These are phyloP conservation scores for Panicum miliaceum DNA, from an alignment of 176 grass and related monocot genomes.

Conservation along the genomic window DNA sequence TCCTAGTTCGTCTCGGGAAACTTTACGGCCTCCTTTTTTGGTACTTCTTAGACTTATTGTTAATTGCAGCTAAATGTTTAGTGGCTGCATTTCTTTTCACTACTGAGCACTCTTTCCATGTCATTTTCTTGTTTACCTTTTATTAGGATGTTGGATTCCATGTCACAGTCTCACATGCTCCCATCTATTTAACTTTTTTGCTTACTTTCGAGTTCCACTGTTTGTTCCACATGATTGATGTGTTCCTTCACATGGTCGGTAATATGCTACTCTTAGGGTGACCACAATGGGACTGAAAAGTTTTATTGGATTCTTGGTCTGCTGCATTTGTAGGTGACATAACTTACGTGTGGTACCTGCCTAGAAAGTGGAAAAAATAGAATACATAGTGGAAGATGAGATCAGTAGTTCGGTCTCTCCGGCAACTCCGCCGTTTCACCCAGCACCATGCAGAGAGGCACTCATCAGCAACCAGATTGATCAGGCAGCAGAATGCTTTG, in stretches of 20 bases:
- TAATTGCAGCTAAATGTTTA: not conserved
- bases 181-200: slow-evolving; percentile 26
- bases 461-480: slow-evolving; percentile 37
- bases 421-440: slow-evolving; percentile 44
- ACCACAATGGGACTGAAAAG: no score
- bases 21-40: not conserved
- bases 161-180: slow-evolving; percentile 7
- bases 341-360: slow-evolving; percentile 1
- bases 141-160: no score
- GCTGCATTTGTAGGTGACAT: slow-evolving; percentile 28
- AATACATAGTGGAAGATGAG: slow-evolving; percentile 60
- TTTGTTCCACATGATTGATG: slow-evolving; percentile 37
- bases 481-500: slow-evolving; percentile 41
- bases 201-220: slow-evolving; percentile 36
- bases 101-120: not conserved
- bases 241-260: slow-evolving; percentile 7
- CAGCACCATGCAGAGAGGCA: slow-evolving; percentile 32
- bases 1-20: not conserved
- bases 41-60: not conserved
- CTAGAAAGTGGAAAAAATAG: slow-evolving; percentile 14
- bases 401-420: slow-evolving; percentile 57
- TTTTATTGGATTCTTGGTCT: slow-evolving; percentile 29
- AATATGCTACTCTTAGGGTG: not conserved
- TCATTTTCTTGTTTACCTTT: no score
- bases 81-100: slow-evolving; percentile 5